Percentiles rank a stretch among this genome's conserved stretches.
Evolutionary conservation across 1,284 basidiomycete genomes (phyloP).

Genomic region (Termitomyces sp.): DNA sequence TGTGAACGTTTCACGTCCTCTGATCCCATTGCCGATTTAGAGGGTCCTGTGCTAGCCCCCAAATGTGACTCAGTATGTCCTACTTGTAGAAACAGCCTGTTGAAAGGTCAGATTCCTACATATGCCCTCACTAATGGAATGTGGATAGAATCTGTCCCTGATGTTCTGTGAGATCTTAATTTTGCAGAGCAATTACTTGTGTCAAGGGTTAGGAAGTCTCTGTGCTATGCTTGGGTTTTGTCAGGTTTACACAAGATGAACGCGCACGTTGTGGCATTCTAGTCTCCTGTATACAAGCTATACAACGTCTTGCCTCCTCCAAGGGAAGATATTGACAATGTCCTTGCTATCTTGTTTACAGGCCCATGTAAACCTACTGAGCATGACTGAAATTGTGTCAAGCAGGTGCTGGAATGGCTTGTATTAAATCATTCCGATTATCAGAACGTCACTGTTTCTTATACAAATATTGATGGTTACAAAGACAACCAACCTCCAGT

Average conservation of each 20-base stretch:
- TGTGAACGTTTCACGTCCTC: too few relatives aligned
- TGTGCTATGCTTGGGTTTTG: constrained; percentile 25
- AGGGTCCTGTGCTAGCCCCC: constrained; percentile 20
- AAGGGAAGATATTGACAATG: constrained; percentile 25
- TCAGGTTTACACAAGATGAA: constrained; percentile 30
- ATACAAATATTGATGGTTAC: too few relatives aligned
- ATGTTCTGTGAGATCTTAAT: constrained; percentile 22
- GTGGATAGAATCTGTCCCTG: constrained; percentile 35
- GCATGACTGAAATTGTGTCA: constrained; percentile 28
- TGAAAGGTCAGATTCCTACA: constrained; percentile 22
- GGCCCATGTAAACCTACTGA: constrained; percentile 28
- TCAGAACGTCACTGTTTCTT: neutral
- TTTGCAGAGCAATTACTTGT: constrained; percentile 32
- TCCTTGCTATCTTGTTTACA: constrained; percentile 32
- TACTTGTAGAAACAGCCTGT: constrained; percentile 13
- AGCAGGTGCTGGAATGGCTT: constrained; percentile 32
- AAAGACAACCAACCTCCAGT: too few relatives aligned
- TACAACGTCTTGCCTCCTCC: constrained; percentile 30
- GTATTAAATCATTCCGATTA: constrained; percentile 36
- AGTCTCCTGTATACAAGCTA: constrained; percentile 29
- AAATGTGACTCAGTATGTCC: constrained; percentile 17
- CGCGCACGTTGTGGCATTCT: constrained; percentile 32
- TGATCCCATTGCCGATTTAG: constrained; percentile 5
- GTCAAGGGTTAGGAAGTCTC: constrained; percentile 25
- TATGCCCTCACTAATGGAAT: constrained; percentile 31